Base-by-base conservation (phyloP, 345 rosid genomes). In the Moricandia arvensis region DNA sequence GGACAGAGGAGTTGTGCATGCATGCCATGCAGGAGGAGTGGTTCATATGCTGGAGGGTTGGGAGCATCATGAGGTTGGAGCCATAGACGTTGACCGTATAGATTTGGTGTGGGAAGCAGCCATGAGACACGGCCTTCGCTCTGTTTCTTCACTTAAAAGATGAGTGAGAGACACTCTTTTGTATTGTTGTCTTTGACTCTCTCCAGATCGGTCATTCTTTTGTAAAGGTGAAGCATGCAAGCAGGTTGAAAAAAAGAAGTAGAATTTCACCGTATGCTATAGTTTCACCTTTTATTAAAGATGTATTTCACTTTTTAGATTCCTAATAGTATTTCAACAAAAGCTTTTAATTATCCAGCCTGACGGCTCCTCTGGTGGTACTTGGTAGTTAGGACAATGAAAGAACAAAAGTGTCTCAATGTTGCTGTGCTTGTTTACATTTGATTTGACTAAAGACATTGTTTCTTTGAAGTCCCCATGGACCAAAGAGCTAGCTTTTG, bases 1-100 rank as follows among this genome's bases (percentile, higher is more conserved):
- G 99, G 98, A 84, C 1, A 84, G 99, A 79, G 99, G 99, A 38
- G 97, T 90, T 2, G 98, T 93, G 1, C 99, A 96, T 53, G 99
- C 99, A 24, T 96, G 99, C 74, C 99, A 96, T 73, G 99, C 98
- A 1, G 99, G 99, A 2, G 99, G 98, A 0, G 92, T 93, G 81
- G 97, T 96, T 59, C 99, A 96, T 80, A 72, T 80, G 24, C 78
- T 96, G 0, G 93, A 96, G 74, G 99, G 98, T 0, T 96, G 97
- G 96, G 76, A 82, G 31, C 97, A 93, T 76, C 96, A 96, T 68
- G 99, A 96, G 82, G 98, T 96, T 64, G 99, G 99, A 9, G 93
- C 97, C 1, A 68, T 96, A 1, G 93, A 96, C 16, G 97, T 96
- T 4, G 93, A 87, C 17, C 86, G 90, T 71, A 96, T 96, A 35